A percentile compares a stretch with the other conserved stretches of the same genome.
phyloP scores from a whole-genome alignment of 1,284 basidiomycete species.

The Pseudozyma pruni region DNA sequence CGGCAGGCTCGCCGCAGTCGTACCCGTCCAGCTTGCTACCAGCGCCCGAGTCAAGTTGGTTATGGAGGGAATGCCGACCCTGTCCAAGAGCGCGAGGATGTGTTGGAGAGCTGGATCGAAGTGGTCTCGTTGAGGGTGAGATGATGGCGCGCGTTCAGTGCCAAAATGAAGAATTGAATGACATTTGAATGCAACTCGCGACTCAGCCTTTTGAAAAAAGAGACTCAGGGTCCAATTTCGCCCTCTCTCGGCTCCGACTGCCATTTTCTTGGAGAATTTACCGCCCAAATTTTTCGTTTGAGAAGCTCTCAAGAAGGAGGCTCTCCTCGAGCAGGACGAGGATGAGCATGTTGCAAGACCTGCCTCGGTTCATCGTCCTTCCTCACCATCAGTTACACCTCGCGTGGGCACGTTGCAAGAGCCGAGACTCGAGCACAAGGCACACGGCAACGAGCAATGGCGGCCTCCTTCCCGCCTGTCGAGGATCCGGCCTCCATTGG shows the following conservation, averaged over 20 bases:
- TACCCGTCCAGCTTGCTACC: too few relatives aligned
- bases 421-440: neutral
- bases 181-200: constrained; percentile 48
- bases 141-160: constrained; percentile 16
- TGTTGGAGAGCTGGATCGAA: constrained; percentile 36
- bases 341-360: too few relatives aligned
- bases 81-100: neutral
- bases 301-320: neutral
- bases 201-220: neutral
- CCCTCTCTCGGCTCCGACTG: constrained; percentile 16
- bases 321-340: constrained; percentile 1
- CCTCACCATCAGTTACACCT: too few relatives aligned
- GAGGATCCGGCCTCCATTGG: constrained; percentile 45
- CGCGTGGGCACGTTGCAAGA: too few relatives aligned
- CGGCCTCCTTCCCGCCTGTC: constrained; percentile 27
- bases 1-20: too few relatives aligned
- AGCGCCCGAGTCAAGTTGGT: too few relatives aligned
- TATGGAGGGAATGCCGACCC: too few relatives aligned
- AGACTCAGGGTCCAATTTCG: constrained; percentile 11
- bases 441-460: constrained; percentile 4
- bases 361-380: too few relatives aligned
- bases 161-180: constrained; percentile 38
- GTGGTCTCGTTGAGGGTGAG: constrained; percentile 34
- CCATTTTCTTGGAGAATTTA: constrained; percentile 13
- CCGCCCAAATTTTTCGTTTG: constrained; percentile 2